Percentiles rank a stretch among this genome's conserved stretches.
phyloP scores from a whole-genome alignment of 2,329 filamentous ascomycete genomes.

The Scedosporium apiospermum region DNA sequence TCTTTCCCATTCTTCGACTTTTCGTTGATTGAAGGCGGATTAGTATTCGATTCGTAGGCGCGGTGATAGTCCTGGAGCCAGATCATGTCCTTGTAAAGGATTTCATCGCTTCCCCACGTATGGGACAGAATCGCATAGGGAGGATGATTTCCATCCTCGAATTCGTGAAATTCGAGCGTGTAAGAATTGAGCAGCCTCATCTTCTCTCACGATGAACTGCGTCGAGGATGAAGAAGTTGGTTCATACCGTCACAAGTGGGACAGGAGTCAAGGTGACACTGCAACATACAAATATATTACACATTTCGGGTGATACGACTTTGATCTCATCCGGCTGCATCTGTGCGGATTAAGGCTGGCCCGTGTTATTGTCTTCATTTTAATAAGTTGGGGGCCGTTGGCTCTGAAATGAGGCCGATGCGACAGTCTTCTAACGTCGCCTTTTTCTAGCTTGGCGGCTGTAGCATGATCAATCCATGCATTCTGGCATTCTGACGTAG shows the following conservation, averaged over 20 bases:
- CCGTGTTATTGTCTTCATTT: too few relatives aligned
- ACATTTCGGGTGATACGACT: too few relatives aligned
- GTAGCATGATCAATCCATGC: too few relatives aligned
- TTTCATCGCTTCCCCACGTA: slow-evolving; percentile 20
- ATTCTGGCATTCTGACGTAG: too few relatives aligned
- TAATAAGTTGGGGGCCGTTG: too few relatives aligned
- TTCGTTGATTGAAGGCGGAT: background rate
- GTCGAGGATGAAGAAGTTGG: background rate
- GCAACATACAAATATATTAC: too few relatives aligned
- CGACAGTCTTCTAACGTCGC: too few relatives aligned
- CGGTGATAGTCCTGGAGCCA: slow-evolving; percentile 11
- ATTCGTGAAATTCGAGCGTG: slow-evolving; percentile 12
- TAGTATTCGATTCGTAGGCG: slow-evolving; percentile 7
- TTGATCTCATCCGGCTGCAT: too few relatives aligned
- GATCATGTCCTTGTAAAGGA: slow-evolving; percentile 16
- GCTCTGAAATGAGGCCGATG: too few relatives aligned
- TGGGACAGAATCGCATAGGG: slow-evolving; percentile 22
- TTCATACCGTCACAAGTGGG: background rate
- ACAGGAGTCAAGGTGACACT: background rate
- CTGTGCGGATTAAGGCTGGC: too few relatives aligned
- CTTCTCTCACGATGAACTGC: slow-evolving; percentile 3
- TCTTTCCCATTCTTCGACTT: background rate
- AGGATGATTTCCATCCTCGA: slow-evolving; percentile 10
- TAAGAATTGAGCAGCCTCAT: slow-evolving; percentile 16
- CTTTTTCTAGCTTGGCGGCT: too few relatives aligned